Evolutionary conservation across 257 asterid species (phyloP).

Genomic region (Lantana camara): DNA sequence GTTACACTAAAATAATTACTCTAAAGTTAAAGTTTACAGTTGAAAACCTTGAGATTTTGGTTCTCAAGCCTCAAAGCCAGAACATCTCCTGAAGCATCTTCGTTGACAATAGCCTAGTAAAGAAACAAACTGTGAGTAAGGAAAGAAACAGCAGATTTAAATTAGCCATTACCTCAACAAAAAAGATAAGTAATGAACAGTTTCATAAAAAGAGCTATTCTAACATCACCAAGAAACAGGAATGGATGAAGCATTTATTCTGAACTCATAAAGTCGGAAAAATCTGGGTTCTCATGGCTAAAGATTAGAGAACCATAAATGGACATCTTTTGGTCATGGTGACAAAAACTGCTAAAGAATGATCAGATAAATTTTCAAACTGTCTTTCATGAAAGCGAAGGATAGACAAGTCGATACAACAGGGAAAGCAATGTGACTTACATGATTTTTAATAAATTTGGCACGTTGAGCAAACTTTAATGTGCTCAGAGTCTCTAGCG

Average conservation of each 20-base stretch:
- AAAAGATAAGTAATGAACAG: background rate
- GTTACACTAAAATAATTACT: background rate
- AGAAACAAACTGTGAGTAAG: conserved; percentile 21
- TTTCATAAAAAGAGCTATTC: background rate
- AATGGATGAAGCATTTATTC: conserved; percentile 1
- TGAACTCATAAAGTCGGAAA: background rate
- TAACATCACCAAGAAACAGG: background rate
- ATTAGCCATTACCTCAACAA: background rate
- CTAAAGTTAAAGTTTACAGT: background rate
- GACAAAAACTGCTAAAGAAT: background rate
- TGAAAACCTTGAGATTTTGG: conserved; percentile 72
- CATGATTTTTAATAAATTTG: conserved; percentile 80
- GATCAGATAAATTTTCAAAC: background rate
- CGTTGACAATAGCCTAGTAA: conserved; percentile 76
- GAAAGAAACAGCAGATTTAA: conserved; percentile 14
- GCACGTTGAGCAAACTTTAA: conserved; percentile 93
- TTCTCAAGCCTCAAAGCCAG: conserved; percentile 79
- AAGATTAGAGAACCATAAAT: background rate
- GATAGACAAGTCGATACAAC: background rate
- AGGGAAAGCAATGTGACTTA: conserved; percentile 31
- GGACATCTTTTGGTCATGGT: background rate
- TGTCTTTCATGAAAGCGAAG: background rate
- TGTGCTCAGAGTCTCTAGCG: conserved; percentile 85
- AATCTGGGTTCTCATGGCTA: conserved; percentile 15
- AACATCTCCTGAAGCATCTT: conserved; percentile 88